Evolutionary conservation across 805 yeast genomes (phyloP), one percentile per base, ranked within the genome.

Genomic region (Candida vaughaniae): DNA sequence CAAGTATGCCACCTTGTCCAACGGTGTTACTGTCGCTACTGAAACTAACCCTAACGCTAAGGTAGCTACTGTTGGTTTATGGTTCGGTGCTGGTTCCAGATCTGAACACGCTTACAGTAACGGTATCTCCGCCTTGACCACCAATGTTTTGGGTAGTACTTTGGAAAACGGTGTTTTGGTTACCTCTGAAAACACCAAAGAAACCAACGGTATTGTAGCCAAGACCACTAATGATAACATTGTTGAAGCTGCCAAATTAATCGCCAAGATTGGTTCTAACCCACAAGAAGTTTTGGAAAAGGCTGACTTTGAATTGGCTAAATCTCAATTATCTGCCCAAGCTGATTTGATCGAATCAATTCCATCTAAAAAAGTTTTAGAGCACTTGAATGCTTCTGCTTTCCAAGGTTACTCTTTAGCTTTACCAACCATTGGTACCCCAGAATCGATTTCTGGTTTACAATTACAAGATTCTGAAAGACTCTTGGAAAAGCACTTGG

Each of bases 341-440:
- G 73, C 82, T 39, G 75, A 69, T 29, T 60, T 62, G 23, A 70
- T 82, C 43, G 95, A 85, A 69, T 58, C 66, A 36, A 60, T 51
- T 42, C 77, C 82, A 51, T 71, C 75, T 43, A 59, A 71, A 38
- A 74, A 71, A 65, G 84, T 81, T 35, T 53, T 80, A 50, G 86
- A 82, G 67, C 95, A 85, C 66, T 74, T 85, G 70, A 78, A 80
- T 56, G 77, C 90, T 43, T 77, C 90, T 45, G 95, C 95, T 38
- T 85, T 80, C 83, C 95, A 85, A 69, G 87, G 88, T 56, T 80
- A 87, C 55, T 80, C 93, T 20, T 71, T 85, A 49, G 84, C 83
- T 37, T 70, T 85, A 58, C 93, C 95, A 62, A 71, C 76, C 28
- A 71, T 74, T 54, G 95, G 95, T 73, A 84, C 87, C 47, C 50